A percentile compares a stretch with the other conserved stretches of the same genome.
phyloP scores from a whole-genome alignment of 495 filamentous ascomycete genomes.

The Aspergillus biplanus region DNA sequence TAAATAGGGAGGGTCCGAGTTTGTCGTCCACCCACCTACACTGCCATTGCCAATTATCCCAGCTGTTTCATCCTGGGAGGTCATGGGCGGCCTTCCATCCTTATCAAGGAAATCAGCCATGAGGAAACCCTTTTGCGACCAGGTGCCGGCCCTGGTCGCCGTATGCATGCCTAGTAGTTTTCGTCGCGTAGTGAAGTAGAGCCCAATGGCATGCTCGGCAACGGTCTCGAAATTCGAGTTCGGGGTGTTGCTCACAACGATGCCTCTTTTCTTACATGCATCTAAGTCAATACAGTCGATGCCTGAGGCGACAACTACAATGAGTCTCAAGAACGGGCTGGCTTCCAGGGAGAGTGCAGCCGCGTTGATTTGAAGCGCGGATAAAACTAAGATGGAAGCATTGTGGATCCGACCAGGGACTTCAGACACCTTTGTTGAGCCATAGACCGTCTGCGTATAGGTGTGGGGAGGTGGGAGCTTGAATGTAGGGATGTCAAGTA shows the following conservation, averaged over 20 bases:
- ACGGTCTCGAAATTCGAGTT: conserved; percentile 55
- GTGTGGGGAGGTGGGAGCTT: conserved; percentile 26
- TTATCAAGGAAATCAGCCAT: conserved; percentile 28
- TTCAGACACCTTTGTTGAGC: conserved; percentile 28
- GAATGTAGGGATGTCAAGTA: conserved; percentile 24
- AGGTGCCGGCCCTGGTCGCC: conserved; percentile 36
- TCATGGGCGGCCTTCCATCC: conserved; percentile 28
- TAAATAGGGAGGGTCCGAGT: neutral
- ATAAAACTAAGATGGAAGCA: conserved; percentile 54
- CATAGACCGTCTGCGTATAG: conserved; percentile 26
- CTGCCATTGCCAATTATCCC: conserved; percentile 39
- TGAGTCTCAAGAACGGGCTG: conserved; percentile 46
- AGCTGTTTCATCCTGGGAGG: conserved; percentile 36
- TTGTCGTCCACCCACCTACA: conserved; percentile 29
- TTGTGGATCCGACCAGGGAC: conserved; percentile 47
- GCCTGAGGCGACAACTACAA: conserved; percentile 58
- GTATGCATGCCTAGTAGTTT: conserved; percentile 47
- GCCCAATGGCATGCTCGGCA: conserved; percentile 55
- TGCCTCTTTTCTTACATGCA: conserved; percentile 49
- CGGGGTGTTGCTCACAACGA: conserved; percentile 53
- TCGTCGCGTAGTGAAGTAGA: conserved; percentile 58
- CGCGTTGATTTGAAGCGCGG: conserved; percentile 42
- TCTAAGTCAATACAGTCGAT: conserved; percentile 56
- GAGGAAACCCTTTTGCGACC: conserved; percentile 24
- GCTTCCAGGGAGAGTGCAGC: conserved; percentile 37